phyloP scores from a whole-genome alignment of 2,329 filamentous ascomycete genomes.

The Arthroderma sp. region DNA sequence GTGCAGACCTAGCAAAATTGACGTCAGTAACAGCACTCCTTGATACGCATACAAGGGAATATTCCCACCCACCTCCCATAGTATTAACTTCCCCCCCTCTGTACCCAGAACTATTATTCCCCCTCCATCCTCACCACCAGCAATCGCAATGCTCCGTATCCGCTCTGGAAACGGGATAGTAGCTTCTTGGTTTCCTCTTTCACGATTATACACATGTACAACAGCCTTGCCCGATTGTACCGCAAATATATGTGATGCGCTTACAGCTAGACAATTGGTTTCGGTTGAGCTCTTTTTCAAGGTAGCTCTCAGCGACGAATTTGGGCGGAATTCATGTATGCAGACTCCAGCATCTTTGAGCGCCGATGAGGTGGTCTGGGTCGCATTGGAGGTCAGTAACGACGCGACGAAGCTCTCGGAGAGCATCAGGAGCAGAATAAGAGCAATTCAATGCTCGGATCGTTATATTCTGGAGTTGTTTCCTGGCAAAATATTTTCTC shows the following conservation, averaged over 20 bases:
- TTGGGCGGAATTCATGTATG: slow-evolving; percentile 66
- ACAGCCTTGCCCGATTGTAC: slow-evolving; percentile 86
- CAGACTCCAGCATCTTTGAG: slow-evolving; percentile 78
- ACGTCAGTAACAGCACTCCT: slow-evolving; percentile 1
- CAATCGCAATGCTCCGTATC: slow-evolving; percentile 63
- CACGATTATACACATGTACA: slow-evolving; percentile 78
- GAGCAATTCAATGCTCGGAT: slow-evolving; percentile 2
- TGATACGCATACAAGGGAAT: slow-evolving; percentile 8
- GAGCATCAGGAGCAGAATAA: slow-evolving; percentile 27
- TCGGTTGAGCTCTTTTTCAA: slow-evolving; percentile 90
- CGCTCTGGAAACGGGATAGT: slow-evolving; percentile 77
- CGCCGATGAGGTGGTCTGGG: slow-evolving; percentile 30
- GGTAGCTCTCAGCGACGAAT: slow-evolving; percentile 56
- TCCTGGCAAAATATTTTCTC: neutral
- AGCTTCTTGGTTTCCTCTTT: slow-evolving; percentile 75
- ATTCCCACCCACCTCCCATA: slow-evolving; percentile 69
- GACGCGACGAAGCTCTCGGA: slow-evolving; percentile 37
- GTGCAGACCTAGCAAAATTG: slow-evolving; percentile 25
- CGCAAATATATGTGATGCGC: slow-evolving; percentile 71
- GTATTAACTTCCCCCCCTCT: slow-evolving; percentile 67
- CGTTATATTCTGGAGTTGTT: neutral
- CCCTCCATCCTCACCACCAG: slow-evolving; percentile 39
- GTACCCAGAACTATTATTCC: slow-evolving; percentile 65
- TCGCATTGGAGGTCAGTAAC: slow-evolving; percentile 23
- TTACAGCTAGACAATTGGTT: slow-evolving; percentile 66